A percentile compares a stretch with the other conserved stretches of the same genome.
These are phyloP conservation scores for Cercospora sojina DNA, from an alignment of 2,329 filamentous ascomycete species.

Conservation along the genomic window DNA sequence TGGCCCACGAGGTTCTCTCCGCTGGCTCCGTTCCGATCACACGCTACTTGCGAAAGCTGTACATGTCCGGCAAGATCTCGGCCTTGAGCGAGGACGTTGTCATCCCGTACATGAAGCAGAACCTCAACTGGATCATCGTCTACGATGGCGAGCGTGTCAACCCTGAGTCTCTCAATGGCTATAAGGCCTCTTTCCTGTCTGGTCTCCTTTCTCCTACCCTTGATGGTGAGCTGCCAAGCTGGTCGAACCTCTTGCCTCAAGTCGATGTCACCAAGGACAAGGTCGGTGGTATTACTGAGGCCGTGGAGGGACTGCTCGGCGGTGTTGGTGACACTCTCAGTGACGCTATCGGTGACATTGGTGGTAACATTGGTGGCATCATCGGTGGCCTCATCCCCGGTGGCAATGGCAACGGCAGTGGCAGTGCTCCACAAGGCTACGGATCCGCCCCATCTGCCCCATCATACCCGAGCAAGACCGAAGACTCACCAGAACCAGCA, in stretches of 20 bases:
- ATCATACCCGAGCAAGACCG: neutral
- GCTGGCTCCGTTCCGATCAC: constrained; percentile 49
- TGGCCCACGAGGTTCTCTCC: constrained; percentile 29
- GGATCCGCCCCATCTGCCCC: neutral
- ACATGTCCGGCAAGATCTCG: constrained; percentile 35
- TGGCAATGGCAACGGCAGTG: neutral
- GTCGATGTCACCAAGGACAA: constrained; percentile 31
- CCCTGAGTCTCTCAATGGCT: constrained; percentile 38
- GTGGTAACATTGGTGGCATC: neutral
- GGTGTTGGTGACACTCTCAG: constrained; percentile 7
- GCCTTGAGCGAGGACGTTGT: constrained; percentile 33
- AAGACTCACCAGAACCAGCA: constrained; percentile 14
- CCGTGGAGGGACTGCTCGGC: constrained; percentile 10
- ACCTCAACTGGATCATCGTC: constrained; percentile 39
- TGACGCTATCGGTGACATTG: constrained; percentile 2
- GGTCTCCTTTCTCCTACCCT: constrained; percentile 35
- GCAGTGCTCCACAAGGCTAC: neutral
- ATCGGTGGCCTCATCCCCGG: neutral
- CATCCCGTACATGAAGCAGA: constrained; percentile 34
- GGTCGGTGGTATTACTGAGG: constrained; percentile 27
- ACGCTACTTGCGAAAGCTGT: constrained; percentile 40
- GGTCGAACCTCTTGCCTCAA: constrained; percentile 29
- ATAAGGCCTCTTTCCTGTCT: constrained; percentile 43
- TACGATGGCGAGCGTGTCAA: constrained; percentile 37
- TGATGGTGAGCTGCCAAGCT: constrained; percentile 26